These are phyloP conservation scores for bread wheat (Triticum aestivum) DNA, from an alignment of 176 grass and related monocot genomes.

Conservation along the genomic window IWGSC_CS_RefSeq_v2.1 NC_057794.1:52505601-52506100, in stretches of 20 bases:
- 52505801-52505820: background rate
- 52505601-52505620: background rate
- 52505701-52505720: background rate
- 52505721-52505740: background rate
- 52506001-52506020: background rate
- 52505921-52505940: too few relatives aligned
- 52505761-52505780: background rate
- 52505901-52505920: too few relatives aligned
- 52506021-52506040: background rate
- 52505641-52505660: background rate
- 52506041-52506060: background rate
- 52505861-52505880: too few relatives aligned
- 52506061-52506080: too few relatives aligned
- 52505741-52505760: background rate
- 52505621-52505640: background rate
- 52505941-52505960: too few relatives aligned
- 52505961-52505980: background rate
- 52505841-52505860: background rate
- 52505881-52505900: too few relatives aligned
- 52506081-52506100: background rate
- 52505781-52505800: background rate
- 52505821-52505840: background rate
- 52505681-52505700: background rate
- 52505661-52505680: conserved; percentile 46
- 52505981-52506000: background rate